Conservation (phyloP, 345 rosid genomes). For the Clarkia xantiana region DNA sequence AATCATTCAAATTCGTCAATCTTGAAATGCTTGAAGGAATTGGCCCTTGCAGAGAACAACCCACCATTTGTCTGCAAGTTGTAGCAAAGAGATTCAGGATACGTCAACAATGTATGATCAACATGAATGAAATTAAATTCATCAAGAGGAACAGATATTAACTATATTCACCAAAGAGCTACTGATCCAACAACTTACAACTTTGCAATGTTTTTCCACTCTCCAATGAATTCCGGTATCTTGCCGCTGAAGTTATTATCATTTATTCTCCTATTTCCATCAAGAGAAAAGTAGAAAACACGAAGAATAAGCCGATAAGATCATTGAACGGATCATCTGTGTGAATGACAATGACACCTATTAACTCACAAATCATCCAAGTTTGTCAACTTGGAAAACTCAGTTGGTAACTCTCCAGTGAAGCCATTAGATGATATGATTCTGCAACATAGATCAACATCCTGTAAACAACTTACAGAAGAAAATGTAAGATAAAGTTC, state of each 20-base stretch:
- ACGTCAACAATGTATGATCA: not conserved
- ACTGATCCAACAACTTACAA: constrained; percentile 31
- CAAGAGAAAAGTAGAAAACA: constrained; percentile 5
- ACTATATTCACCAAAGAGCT: not conserved
- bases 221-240: constrained; percentile 51
- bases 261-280: constrained; percentile 48
- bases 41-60: constrained; percentile 65
- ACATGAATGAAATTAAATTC: not conserved
- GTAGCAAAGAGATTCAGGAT: not conserved
- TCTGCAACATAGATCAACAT: constrained; percentile 17
- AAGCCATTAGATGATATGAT: constrained; percentile 55
- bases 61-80: constrained; percentile 55
- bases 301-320: too few relatives aligned
- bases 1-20: constrained; percentile 46
- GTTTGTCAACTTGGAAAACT: constrained; percentile 42
- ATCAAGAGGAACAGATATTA: not conserved
- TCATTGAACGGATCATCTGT: too few relatives aligned
- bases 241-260: constrained; percentile 57
- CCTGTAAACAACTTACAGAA: not conserved
- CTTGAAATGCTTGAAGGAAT: constrained; percentile 58
- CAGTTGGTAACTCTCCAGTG: constrained; percentile 43
- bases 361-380: constrained; percentile 60
- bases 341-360: not conserved
- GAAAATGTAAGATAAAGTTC: not conserved
- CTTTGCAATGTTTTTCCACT: constrained; percentile 48